A percentile compares a stretch with the other conserved stretches of the same genome.
phyloP scores from a whole-genome alignment of 1,139 yeast genomes.

The Blastobotrys persicus region DNA sequence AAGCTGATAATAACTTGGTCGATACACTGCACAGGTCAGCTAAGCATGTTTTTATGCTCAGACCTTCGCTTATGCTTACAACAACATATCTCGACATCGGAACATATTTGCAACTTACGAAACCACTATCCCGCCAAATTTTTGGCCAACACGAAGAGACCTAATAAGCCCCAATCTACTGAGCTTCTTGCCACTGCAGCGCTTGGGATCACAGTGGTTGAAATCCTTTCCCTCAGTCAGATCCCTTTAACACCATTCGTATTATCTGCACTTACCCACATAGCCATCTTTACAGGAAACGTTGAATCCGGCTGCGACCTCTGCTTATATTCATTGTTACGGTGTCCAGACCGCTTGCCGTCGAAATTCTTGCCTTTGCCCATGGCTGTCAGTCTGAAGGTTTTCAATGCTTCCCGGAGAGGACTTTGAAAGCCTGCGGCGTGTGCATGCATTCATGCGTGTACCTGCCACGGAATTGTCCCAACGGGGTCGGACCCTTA shows the following conservation, averaged over 20 bases:
- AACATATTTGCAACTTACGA: conserved; percentile 39
- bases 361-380: conserved; percentile 17
- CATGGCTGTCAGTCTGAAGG: conserved; percentile 12
- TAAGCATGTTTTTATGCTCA: too few species aligned
- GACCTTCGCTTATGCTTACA: too few species aligned
- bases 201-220: conserved; percentile 97
- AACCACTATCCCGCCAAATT: conserved; percentile 85
- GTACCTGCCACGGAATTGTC: too few species aligned
- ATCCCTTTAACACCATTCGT: not conserved
- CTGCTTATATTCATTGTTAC: conserved; percentile 23
- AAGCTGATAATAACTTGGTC: too few species aligned
- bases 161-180: conserved; percentile 84
- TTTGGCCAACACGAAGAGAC: conserved; percentile 81
- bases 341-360: conserved; percentile 8
- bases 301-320: conserved; percentile 19
- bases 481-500: not conserved
- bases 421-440: too few species aligned
- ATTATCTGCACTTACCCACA: conserved; percentile 38
- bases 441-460: too few species aligned
- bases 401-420: too few species aligned
- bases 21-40: too few species aligned
- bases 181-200: conserved; percentile 93
- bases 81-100: too few species aligned
- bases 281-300: conserved; percentile 42
- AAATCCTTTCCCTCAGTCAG: conserved; percentile 52